Base-by-base conservation (phyloP, 371 early-diverging fungal genomes). In the Lichtheimia hyalospora region DNA sequence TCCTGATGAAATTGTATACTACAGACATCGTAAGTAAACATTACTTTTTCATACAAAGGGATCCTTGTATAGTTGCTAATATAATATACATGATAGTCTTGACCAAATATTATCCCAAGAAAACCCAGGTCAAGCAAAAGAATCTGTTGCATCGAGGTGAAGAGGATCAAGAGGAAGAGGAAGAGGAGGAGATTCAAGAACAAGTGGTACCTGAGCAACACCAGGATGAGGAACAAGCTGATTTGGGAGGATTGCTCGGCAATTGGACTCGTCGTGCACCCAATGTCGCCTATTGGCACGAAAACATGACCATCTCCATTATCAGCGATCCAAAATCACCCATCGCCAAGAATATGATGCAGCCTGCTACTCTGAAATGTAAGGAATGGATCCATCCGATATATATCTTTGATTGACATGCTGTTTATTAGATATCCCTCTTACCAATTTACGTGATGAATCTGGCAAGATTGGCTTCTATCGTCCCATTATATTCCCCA, bases 241-340 rank as follows among this genome's bases (percentile, higher is more conserved):
- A 52, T 51, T 60, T 59, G 24, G 67, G 65, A 24, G 58, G 68
- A 42, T 21, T 70, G 21, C 54, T 71, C 42, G 72, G 67, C 20
- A 70, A 70, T 51, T 70, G 62, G 59, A 77, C 67, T 21, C 63
- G 70, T 54, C 67, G 69, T 16, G 80, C 73, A 0, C 80, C 87
- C 4, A 73, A 91, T 58, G 81, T 91, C n/a, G 85, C 92, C 39
- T 86, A 94, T 75, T 95, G 94, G 94, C 87, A 89, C 72, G 80
- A 83, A 20, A 95, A 96, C 62, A 64, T 95, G 56, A 95, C 95
- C 4, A 62, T 95, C 39, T 73, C 75, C 51, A 53, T 92, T 3
- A 74, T 95, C 23, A 77, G 71, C 14, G 84, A 85, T n/a, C 58
- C 66, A 52, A 73, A 62, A 18, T 60, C 44, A 6, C 69, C 34